These are phyloP conservation scores for Pythium monospermum DNA, from an alignment of 352 stramenopile species.

Conservation along the genomic window DNA sequence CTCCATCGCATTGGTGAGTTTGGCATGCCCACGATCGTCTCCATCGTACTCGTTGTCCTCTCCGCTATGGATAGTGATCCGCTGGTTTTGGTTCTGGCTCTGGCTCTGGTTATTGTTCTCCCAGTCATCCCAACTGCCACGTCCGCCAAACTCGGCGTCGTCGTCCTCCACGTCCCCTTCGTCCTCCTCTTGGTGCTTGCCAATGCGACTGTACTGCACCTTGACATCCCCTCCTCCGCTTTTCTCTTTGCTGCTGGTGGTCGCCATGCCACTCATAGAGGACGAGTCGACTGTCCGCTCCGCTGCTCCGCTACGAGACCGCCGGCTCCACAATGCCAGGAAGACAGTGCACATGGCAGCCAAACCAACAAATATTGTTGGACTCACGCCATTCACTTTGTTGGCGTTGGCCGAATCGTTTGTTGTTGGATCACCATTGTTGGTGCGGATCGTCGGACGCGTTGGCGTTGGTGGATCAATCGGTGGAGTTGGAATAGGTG, in stretches of 20 bases:
- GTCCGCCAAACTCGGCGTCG: slow-evolving; percentile 36
- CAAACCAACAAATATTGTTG: slow-evolving; percentile 7
- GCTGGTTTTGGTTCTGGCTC: slow-evolving; percentile 9
- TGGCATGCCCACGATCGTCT: neutral
- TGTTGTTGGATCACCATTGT: slow-evolving; percentile 5
- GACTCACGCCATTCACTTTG: slow-evolving; percentile 8
- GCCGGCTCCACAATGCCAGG: slow-evolving; percentile 16
- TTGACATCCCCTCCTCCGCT: slow-evolving; percentile 18
- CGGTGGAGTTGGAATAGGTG: neutral
- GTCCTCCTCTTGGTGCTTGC: slow-evolving; percentile 39
- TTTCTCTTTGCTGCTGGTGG: slow-evolving; percentile 14
- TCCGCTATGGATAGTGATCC: neutral
- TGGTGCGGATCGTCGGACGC: slow-evolving; percentile 1
- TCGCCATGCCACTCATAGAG: slow-evolving; percentile 19
- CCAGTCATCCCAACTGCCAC: slow-evolving; percentile 70
- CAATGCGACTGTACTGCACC: slow-evolving; percentile 65
- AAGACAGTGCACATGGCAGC: slow-evolving; percentile 15
- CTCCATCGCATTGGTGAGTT: slow-evolving; percentile 19
- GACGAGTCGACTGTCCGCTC: neutral
- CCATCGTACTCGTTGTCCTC: slow-evolving; percentile 13
- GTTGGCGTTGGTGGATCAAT: slow-evolving; percentile 6
- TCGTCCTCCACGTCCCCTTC: too few relatives aligned
- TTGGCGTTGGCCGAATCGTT: neutral
- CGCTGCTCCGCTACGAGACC: slow-evolving; percentile 5
- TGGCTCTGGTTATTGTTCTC: slow-evolving; percentile 39